A percentile compares a stretch with the other conserved stretches of the same genome.
phyloP scores from a whole-genome alignment of 148 eudicot species.

The Rhododendron henanense region DNA sequence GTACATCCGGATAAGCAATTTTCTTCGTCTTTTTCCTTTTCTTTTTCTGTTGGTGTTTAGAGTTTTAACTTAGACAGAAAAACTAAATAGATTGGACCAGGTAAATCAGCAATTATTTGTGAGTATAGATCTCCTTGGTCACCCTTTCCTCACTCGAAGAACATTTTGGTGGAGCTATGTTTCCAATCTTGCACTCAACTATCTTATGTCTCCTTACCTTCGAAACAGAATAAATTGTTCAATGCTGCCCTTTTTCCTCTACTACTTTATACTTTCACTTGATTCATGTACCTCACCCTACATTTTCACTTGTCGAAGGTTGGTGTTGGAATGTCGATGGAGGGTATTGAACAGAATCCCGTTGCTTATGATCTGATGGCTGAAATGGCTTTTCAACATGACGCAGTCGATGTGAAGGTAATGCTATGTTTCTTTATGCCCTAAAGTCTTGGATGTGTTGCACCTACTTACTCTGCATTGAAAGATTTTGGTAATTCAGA shows the following conservation, averaged over 20 bases:
- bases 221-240: neutral
- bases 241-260: neutral
- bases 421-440: neutral
- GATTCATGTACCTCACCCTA: conserved; percentile 11
- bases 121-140: neutral
- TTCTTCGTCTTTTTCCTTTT: neutral
- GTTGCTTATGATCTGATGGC: conserved; percentile 55
- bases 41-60: neutral
- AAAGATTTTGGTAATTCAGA: neutral
- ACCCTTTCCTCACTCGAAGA: neutral
- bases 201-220: neutral
- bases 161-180: neutral
- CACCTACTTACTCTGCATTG: neutral
- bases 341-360: conserved; percentile 58
- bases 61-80: neutral
- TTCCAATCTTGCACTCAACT: neutral
- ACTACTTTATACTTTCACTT: neutral
- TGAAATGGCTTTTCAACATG: conserved; percentile 46
- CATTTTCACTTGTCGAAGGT: conserved; percentile 20
- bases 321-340: conserved; percentile 64
- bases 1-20: neutral
- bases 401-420: conserved; percentile 41
- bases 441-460: neutral
- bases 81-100: neutral
- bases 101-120: neutral